Evolutionary conservation across 257 asterid species (phyloP).

Genomic region (Lavandula angustifolia): DNA sequence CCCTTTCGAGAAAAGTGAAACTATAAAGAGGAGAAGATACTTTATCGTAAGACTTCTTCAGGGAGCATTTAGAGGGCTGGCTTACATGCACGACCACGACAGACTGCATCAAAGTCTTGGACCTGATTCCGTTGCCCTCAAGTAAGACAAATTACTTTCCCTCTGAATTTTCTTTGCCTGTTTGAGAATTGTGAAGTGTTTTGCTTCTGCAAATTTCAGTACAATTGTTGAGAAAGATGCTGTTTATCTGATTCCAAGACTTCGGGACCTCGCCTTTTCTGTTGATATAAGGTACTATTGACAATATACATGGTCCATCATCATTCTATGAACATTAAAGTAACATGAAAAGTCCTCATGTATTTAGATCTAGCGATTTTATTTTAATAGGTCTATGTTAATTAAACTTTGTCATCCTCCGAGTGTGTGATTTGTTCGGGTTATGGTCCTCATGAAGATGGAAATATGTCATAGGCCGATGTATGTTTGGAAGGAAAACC

Average conservation of each 20-base stretch:
- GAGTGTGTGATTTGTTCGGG: not conserved
- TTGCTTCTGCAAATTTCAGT: constrained; percentile 47
- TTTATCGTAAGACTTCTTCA: constrained; percentile 70
- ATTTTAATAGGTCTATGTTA: not conserved
- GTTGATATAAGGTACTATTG: constrained; percentile 69
- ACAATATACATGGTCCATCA: constrained; percentile 7
- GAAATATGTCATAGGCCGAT: not conserved
- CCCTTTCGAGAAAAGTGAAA: constrained; percentile 71
- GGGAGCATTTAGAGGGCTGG: constrained; percentile 70
- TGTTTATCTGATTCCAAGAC: constrained; percentile 77
- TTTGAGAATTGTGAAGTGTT: constrained; percentile 21
- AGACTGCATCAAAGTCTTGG: constrained; percentile 93
- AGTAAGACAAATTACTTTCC: constrained; percentile 40
- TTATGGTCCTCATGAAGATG: constrained; percentile 17
- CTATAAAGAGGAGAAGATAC: constrained; percentile 63
- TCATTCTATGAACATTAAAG: not conserved
- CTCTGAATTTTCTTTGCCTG: constrained; percentile 8
- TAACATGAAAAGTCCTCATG: constrained; percentile 7
- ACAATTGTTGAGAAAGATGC: constrained; percentile 83
- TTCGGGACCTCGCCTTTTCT: constrained; percentile 95
- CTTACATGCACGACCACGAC: constrained; percentile 77
- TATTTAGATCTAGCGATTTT: not conserved
- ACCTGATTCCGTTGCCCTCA: constrained; percentile 84
- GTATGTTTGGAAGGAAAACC: not conserved
- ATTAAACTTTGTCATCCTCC: not conserved